Base-by-base conservation (phyloP, 108 stramenopile species). In the Skeletonema potamos region DNA sequence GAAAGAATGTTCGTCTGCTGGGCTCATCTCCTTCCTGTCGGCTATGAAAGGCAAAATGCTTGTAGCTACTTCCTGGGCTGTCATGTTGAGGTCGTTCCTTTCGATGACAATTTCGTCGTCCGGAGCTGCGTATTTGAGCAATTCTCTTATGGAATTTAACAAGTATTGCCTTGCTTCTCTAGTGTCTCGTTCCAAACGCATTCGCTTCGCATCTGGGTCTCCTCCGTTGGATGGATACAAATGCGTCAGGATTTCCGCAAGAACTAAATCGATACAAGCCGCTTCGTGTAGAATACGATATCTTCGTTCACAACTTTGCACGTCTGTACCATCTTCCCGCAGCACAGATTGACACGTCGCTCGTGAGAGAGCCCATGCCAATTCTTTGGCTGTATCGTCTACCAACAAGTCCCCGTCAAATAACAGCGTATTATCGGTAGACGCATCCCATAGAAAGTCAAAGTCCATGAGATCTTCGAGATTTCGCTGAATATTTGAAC, bases 391-490 rank as follows among this genome's bases (percentile, higher is more conserved):
- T 17, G 44, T 64, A 0, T 32, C 41, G 12, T 64, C 22, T 12
- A n/a, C 26, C 10, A 17, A 15, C 48, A 15, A 43, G 27, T 29
- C 17, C 2, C 43, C 46, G 15, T 12, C 37, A 27, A 43, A 46
- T 12, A 44, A 12, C 15, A 27, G 13, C 15, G 44, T 22, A 48
- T 28, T 27, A 12, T 44, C 27, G 27, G 43, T 39, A 27, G 64
- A 46, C 6, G 41, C 20, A 12, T 13, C 27, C 64, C 64, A 64
- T 43, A 64, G 37, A 64, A 41, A 46, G 13, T 64, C 64, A 64
- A 64, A 64, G 11, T 64, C 64, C 64, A 48, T 64, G 9, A 64
- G 22, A 28, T 64, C 44, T 29, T 64, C 36, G 15, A 64, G 37
- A 46, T 29, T 44, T 20, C 43, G 64, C 26, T 28, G 20, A 28